Conservation (phyloP, 2,329 filamentous ascomycete genomes). For the Allantophomopsis cytisporea region DNA sequence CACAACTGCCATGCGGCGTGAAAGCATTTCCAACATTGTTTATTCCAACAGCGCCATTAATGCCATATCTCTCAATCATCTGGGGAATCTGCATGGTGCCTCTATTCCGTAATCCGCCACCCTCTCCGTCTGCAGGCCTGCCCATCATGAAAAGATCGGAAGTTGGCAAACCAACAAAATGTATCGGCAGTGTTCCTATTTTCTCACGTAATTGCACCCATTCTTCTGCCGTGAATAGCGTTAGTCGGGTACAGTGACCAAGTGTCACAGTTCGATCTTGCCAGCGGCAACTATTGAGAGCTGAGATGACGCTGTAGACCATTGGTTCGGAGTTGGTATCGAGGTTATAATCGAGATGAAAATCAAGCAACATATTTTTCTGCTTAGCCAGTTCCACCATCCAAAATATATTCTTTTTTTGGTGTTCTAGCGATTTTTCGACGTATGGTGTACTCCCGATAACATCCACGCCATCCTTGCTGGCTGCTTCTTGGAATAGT, state of each 20-base stretch:
- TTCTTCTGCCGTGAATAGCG: slow-evolving; percentile 33
- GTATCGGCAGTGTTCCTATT: slow-evolving; percentile 41
- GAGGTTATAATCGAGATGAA: slow-evolving; percentile 61
- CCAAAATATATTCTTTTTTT: slow-evolving; percentile 47
- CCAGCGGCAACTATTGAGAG: slow-evolving; percentile 23
- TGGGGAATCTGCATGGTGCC: slow-evolving; percentile 48
- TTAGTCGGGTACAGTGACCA: slow-evolving; percentile 57
- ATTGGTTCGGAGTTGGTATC: slow-evolving; percentile 32
- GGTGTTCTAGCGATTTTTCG: slow-evolving; percentile 33
- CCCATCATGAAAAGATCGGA: slow-evolving; percentile 64
- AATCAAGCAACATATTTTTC: slow-evolving; percentile 44
- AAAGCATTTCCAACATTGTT: slow-evolving; percentile 69
- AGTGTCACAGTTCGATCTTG: slow-evolving; percentile 38
- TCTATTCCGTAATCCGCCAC: slow-evolving; percentile 24
- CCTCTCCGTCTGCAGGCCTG: slow-evolving; percentile 18
- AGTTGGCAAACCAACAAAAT: slow-evolving; percentile 56
- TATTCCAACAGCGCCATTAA: slow-evolving; percentile 48
- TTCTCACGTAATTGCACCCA: slow-evolving; percentile 32
- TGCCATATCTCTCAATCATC: slow-evolving; percentile 41
- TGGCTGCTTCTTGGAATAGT: slow-evolving; percentile 32
- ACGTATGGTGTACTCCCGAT: slow-evolving; percentile 61
- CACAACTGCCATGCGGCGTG: slow-evolving; percentile 54
- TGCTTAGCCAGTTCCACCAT: slow-evolving; percentile 39
- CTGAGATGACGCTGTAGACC: slow-evolving; percentile 37
- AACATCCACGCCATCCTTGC: slow-evolving; percentile 33